phyloP scores from a whole-genome alignment of 306 rosid genomes.

The Cucumis sativus region DNA sequence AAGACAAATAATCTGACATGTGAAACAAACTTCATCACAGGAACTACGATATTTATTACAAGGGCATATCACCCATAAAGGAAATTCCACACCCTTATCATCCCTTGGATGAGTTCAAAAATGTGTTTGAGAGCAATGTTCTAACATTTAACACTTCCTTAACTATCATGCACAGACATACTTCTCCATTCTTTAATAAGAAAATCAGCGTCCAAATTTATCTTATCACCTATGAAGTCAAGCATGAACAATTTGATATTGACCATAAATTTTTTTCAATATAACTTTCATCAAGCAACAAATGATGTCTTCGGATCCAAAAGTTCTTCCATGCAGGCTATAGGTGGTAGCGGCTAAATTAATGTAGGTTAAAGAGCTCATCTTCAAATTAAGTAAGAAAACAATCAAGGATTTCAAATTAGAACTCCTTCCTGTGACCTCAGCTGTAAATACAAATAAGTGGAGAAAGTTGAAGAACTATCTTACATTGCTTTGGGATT shows the following conservation, averaged over 20 bases:
- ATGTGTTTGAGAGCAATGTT: not conserved
- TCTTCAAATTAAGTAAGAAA: not conserved
- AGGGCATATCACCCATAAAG: not conserved
- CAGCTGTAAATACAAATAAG: not conserved
- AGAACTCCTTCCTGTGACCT: not conserved
- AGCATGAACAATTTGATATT: not conserved
- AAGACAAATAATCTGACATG: not conserved
- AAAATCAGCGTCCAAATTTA: not conserved
- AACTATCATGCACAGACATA: not conserved
- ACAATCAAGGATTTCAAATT: not conserved
- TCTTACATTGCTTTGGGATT: constrained; percentile 99
- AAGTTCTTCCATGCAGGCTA: not conserved
- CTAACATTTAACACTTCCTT: not conserved
- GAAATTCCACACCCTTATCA: not conserved
- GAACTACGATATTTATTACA: not conserved
- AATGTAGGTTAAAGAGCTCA: not conserved
- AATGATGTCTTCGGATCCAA: not conserved
- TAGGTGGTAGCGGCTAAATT: not conserved
- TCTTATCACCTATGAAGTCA: not conserved
- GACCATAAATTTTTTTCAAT: not conserved
- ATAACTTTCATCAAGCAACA: not conserved
- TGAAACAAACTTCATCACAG: not conserved
- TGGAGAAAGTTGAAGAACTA: not conserved
- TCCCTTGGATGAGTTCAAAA: not conserved
- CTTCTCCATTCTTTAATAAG: not conserved